phyloP scores from a whole-genome alignment of 768 basidiomycete species.

The Nevesoporus exiguus region DNA sequence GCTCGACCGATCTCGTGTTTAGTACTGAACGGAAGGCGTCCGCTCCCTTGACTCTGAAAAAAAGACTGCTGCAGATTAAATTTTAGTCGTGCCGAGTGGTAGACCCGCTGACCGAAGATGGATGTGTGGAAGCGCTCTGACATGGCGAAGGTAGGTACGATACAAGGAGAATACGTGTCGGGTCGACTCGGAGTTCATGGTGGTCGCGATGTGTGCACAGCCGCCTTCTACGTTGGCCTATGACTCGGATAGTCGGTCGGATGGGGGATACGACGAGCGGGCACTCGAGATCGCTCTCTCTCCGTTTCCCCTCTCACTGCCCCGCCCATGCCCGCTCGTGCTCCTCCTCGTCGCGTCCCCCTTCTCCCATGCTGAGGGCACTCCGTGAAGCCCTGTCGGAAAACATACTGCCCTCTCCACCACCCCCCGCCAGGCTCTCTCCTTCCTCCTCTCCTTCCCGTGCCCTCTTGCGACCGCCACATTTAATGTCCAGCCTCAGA shows the following conservation, averaged over 20 bases:
- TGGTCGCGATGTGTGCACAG: constrained; percentile 6
- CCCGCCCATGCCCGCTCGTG: too few relatives aligned
- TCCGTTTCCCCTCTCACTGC: background rate
- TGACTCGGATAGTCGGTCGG: constrained; percentile 5
- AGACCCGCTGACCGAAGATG: constrained; percentile 42
- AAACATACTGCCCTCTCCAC: constrained; percentile 36
- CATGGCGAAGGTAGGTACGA: constrained; percentile 39
- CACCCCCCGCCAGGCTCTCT: constrained; percentile 43
- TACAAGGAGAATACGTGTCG: constrained; percentile 31
- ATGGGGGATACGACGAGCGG: too few relatives aligned
- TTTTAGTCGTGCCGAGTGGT: background rate
- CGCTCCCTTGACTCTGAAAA: constrained; percentile 57
- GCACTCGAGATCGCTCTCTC: background rate
- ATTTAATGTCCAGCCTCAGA: constrained; percentile 52
- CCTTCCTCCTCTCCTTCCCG: constrained; percentile 33
- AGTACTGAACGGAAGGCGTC: constrained; percentile 57
- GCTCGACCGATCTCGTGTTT: constrained; percentile 27
- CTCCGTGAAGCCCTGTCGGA: constrained; percentile 48
- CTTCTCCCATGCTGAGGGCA: constrained; percentile 38
- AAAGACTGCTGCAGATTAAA: constrained; percentile 42
- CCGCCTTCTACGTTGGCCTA: constrained; percentile 6
- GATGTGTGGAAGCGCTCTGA: constrained; percentile 40
- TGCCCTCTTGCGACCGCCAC: constrained; percentile 43
- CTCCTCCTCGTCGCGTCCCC: constrained; percentile 23
- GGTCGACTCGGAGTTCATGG: background rate